Evolutionary conservation across 768 basidiomycete species (phyloP), one percentile per base, ranked within the genome.

Genomic region (Butyriboletus loyo): DNA sequence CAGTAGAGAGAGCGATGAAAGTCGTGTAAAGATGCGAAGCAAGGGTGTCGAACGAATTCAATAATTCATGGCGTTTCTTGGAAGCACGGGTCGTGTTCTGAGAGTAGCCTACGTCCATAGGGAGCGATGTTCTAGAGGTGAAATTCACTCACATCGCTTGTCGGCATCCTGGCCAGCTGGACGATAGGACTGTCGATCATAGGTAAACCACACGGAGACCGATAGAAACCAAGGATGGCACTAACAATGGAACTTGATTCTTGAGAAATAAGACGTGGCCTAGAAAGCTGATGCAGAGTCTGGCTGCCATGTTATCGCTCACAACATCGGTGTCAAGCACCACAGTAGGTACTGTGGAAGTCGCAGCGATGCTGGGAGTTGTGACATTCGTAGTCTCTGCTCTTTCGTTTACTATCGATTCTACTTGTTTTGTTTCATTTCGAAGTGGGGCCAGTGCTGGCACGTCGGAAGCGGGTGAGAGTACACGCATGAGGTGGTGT

Each of bases 191-290:
- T 88, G 49, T 47, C 14, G n/a, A 42, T 19, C 2, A 36, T 24
- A 39, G 8, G 37, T 55, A 31, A 52, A 52, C 9, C 6, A 45
- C 17, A 3, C 14, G 14, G 7, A 10, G 11, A 31, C 14, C 1
- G 10, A 31, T 0, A 45, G 15, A 13, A 30, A 46, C 19, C 11
- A 41, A 17, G 4, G n/a, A 35, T 2, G 22, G 24, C 5, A 78
- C 87, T 69, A 61, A 90, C 88, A 90, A 83, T 1, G 88, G 89
- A 0, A 90, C 75, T 59, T 91, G 89, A 56, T 79, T 85, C 65
- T 91, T 92, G 50, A 91, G 71, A 62, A 87, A 92, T 17, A 91
- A 66, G 2, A 89, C 77, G 62, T 90, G 87, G 0, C 82, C 82
- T 0, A 92, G 70, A 25, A 89, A 66, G 52, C 78, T 80, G 13